Conservation (phyloP, 176 grass and related monocot genomes). For the Leersia perrieri region DNA sequence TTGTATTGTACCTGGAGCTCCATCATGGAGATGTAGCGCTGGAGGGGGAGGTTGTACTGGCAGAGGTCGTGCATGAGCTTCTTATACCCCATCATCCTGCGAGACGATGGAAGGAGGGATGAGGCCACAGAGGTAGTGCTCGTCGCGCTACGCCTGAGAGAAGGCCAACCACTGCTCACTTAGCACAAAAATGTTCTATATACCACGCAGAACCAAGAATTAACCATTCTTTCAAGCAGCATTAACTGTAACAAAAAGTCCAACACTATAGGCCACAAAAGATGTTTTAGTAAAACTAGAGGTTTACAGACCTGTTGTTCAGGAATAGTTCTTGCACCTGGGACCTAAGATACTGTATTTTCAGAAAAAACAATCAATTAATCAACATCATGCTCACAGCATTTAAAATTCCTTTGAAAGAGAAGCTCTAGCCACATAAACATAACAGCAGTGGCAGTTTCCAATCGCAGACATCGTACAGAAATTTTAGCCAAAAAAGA, state of each 20-base stretch:
- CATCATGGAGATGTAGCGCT: conserved; percentile 96
- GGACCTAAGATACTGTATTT: conserved; percentile 87
- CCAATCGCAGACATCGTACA: neutral
- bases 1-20: conserved; percentile 41
- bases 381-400: neutral
- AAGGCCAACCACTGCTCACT: conserved; percentile 74
- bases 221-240: too few relatives aligned
- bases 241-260: too few relatives aligned
- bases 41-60: conserved; percentile 66
- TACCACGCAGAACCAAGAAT: too few relatives aligned
- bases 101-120: conserved; percentile 58
- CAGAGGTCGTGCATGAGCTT: conserved; percentile 81
- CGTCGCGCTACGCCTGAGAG: conserved; percentile 80
- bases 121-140: conserved; percentile 86
- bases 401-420: too few relatives aligned
- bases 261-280: neutral
- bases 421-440: too few relatives aligned
- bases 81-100: conserved; percentile 86
- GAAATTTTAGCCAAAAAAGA: too few relatives aligned
- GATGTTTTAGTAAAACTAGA: neutral
- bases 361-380: conserved; percentile 22
- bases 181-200: too few relatives aligned
- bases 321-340: conserved; percentile 92
- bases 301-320: conserved; percentile 78
- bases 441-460: too few relatives aligned